Base-by-base conservation (phyloP, 345 rosid species). In the Lepidium africanum region DNA sequence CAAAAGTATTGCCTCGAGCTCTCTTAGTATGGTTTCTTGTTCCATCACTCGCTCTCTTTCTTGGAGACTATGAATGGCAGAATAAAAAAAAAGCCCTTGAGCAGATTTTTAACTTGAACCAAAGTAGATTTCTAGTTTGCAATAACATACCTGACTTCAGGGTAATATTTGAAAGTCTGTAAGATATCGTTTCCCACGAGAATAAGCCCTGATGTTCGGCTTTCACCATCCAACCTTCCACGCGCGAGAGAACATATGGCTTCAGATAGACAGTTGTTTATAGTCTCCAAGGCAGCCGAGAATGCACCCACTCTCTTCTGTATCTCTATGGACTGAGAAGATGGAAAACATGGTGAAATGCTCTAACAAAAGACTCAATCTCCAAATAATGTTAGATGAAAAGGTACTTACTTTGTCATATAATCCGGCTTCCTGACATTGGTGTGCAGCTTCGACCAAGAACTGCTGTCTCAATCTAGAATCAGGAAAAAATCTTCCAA, bases 291-390 rank as follows among this genome's bases (percentile, higher is more conserved):
- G 9, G 99, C 99, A 83, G 89, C 81, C 10, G 96, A 78, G 73
- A 94, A 91, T 6, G 96, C 97, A 45, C 99, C 97, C 68, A 89
- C 82, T 74, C 96, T 83, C 85, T 89, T 89, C 78, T 82, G 96
- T 77, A 89, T 84, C 71, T 94, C 99, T 71, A 91, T 83, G 4
- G 99, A 82, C 96, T 92, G 82, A 41, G 17, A 73, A 33, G 21
- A 66, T 46, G 49, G 32, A 64, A 53, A 43, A 41, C 55, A 67
- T 42, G 59, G 13, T 67, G 45, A 49, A 69, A 67, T 0, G 40
- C 19, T 47, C 35, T 15, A 19, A 55, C 37, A 41, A 3, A 49
- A 76, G 5, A 32, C 9, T 5, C 27, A 55, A 50, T 43, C 47
- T 61, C 36, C n/a, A 11, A 21, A 71, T 13, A 7, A 15, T 52